Evolutionary conservation across 2,329 filamentous ascomycete species (phyloP).

Genomic region (Sporothrix pallida): DNA sequence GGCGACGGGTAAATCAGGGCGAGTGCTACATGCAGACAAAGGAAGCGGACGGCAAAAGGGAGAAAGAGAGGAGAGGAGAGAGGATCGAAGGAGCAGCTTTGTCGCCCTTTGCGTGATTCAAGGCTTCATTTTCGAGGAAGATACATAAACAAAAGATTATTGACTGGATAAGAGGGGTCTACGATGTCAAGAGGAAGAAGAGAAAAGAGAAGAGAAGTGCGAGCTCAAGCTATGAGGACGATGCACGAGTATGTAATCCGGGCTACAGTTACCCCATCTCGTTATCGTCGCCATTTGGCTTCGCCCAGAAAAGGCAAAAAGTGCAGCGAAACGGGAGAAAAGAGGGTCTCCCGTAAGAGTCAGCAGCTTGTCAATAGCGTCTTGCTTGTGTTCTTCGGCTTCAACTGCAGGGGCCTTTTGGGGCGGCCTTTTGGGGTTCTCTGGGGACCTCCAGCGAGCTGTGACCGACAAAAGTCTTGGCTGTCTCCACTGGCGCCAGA

Average conservation of each 20-base stretch:
- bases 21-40: neutral
- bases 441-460: no score
- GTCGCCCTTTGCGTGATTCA: neutral
- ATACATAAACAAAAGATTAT: neutral
- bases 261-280: neutral
- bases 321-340: conserved; percentile 12
- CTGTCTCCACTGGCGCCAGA: conserved; percentile 9
- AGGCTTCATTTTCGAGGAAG: neutral
- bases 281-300: conserved; percentile 13
- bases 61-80: neutral
- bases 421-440: neutral
- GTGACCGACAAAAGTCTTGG: neutral
- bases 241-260: neutral
- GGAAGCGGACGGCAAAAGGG: neutral
- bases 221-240: no score
- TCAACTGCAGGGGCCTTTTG: conserved; percentile 16
- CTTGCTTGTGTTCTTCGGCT: no score
- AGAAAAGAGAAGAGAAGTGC: neutral
- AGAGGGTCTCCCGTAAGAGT: conserved; percentile 4
- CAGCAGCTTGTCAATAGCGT: neutral
- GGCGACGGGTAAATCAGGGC: conserved; percentile 4
- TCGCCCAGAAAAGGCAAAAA: conserved; percentile 24
- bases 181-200: conserved; percentile 12
- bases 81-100: neutral
- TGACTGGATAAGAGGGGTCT: neutral